Conservation (phyloP, 78 protist species). For the Dictyostelium citrinum region DNA sequence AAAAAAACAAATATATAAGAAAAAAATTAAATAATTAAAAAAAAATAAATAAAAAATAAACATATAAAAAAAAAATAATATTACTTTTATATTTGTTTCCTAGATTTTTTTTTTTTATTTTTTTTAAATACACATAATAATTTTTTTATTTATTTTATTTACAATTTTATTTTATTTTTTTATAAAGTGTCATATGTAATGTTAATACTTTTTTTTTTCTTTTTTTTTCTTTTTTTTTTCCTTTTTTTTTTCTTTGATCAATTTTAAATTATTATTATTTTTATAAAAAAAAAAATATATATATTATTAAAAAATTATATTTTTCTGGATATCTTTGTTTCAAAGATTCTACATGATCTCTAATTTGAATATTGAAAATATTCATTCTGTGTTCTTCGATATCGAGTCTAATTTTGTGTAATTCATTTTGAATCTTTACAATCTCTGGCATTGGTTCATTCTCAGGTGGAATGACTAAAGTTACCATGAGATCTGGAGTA, state of each 20-base stretch:
- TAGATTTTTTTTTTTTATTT: too few species aligned
- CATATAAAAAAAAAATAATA: neutral
- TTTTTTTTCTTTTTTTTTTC: too few species aligned
- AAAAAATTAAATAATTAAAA: neutral
- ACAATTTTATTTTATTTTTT: too few species aligned
- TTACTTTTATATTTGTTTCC: too few species aligned
- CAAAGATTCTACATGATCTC: neutral
- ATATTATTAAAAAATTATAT: neutral
- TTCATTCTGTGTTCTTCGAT: conserved; percentile 5
- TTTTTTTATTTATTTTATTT: too few species aligned
- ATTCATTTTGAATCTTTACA: neutral
- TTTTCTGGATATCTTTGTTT: neutral
- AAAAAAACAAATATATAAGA: neutral
- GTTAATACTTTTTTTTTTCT: too few species aligned
- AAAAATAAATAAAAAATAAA: neutral
- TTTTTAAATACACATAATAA: too few species aligned
- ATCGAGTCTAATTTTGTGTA: neutral
- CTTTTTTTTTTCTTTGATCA: too few species aligned
- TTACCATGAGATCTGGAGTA: neutral
- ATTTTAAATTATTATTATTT: neutral
- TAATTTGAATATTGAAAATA: neutral
- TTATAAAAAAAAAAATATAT: too few species aligned
- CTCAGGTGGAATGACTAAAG: neutral
- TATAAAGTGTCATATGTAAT: too few species aligned
- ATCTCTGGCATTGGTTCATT: neutral